phyloP scores from a whole-genome alignment of 371 early-diverging fungal genomes.

The Smittium culicis region DNA sequence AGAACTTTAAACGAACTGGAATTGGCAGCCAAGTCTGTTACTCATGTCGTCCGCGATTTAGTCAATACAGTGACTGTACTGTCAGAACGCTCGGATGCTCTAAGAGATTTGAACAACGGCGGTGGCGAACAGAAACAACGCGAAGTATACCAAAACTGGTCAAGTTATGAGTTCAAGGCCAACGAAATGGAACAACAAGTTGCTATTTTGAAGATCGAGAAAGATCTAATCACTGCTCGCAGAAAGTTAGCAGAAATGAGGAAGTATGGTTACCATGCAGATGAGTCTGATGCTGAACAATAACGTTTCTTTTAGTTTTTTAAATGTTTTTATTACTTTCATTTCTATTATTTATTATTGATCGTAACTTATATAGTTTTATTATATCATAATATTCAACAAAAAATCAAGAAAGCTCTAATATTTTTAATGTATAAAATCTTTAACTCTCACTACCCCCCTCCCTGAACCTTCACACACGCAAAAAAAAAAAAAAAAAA shows the following conservation, averaged over 20 bases:
- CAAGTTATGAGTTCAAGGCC: conserved; percentile 83
- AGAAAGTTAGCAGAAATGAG: conserved; percentile 83
- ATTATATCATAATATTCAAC: too few relatives aligned
- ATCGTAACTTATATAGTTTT: too few relatives aligned
- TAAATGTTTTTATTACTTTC: too few relatives aligned
- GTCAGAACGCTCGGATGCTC: conserved; percentile 53
- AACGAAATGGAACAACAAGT: conserved; percentile 97
- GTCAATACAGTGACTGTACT: conserved; percentile 82
- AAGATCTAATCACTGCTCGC: conserved; percentile 73
- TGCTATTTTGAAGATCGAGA: conserved; percentile 83
- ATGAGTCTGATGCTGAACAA: conserved; percentile 36
- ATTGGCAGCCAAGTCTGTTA: conserved; percentile 80
- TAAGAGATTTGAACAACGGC: conserved; percentile 33
- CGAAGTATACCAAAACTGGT: conserved; percentile 51
- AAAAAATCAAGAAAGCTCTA: too few relatives aligned
- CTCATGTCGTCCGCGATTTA: conserved; percentile 77
- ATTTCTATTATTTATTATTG: too few relatives aligned
- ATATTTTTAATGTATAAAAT: too few relatives aligned
- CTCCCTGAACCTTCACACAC: too few relatives aligned
- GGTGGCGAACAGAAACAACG: conserved; percentile 35
- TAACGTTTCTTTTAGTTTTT: too few relatives aligned
- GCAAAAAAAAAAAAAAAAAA: too few relatives aligned
- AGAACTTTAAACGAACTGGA: conserved; percentile 85
- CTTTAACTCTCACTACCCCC: too few relatives aligned
- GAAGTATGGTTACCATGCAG: conserved; percentile 49